Conservation (phyloP, 495 filamentous ascomycete genomes). For the Wilcoxina mikolae region DNA sequence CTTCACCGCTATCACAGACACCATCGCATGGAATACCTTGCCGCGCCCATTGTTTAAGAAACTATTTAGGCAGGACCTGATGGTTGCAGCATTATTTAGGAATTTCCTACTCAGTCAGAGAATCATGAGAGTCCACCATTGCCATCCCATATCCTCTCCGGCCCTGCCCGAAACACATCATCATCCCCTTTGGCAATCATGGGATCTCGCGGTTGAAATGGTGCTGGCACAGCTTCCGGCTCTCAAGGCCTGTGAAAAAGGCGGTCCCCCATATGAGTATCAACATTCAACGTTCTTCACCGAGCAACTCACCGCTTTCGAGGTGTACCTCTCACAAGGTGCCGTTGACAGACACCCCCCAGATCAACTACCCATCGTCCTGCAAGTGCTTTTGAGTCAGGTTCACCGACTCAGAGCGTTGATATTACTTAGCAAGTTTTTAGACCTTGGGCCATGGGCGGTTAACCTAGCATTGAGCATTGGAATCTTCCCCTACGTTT, state of each 20-base stretch:
- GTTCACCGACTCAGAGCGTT: slow-evolving; percentile 85
- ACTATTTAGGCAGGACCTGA: slow-evolving; percentile 93
- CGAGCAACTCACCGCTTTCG: slow-evolving; percentile 93
- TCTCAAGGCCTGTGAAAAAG: slow-evolving; percentile 56
- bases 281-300: slow-evolving; percentile 91
- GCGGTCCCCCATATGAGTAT: slow-evolving; percentile 67
- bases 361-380: slow-evolving; percentile 86
- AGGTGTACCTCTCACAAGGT: slow-evolving; percentile 85
- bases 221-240: slow-evolving; percentile 82
- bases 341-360: slow-evolving; percentile 71
- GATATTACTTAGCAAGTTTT: slow-evolving; percentile 81
- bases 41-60: slow-evolving; percentile 84
- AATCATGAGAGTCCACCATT: slow-evolving; percentile 89
- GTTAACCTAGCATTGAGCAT: slow-evolving; percentile 93
- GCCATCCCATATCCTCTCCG: slow-evolving; percentile 79
- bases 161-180: slow-evolving; percentile 80
- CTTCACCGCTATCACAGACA: slow-evolving; percentile 96
- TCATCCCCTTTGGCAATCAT: slow-evolving; percentile 90
- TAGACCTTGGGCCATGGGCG: slow-evolving; percentile 94
- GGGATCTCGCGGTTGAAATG: slow-evolving; percentile 95
- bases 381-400: slow-evolving; percentile 91
- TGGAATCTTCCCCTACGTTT: slow-evolving; percentile 95
- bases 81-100: slow-evolving; percentile 92
- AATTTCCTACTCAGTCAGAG: slow-evolving; percentile 91
- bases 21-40: slow-evolving; percentile 93